Conservation (phyloP, 352 stramenopile genomes). For the Globisporangium spinosum region DNA sequence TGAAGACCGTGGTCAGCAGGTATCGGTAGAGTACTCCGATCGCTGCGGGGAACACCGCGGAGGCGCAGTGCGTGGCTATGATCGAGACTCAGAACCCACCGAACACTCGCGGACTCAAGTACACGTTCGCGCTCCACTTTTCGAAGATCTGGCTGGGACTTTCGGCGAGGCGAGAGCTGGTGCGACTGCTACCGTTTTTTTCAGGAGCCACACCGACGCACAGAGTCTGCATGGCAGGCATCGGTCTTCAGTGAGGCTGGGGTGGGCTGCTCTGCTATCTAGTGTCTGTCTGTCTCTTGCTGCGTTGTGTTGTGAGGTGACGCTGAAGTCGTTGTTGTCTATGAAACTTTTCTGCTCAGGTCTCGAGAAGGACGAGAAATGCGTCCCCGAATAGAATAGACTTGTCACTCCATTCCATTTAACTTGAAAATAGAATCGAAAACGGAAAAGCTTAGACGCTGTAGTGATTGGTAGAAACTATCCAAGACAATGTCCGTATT, state of each 20-base stretch:
- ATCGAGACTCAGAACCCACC: not conserved
- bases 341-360: not conserved
- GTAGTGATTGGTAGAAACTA: no score
- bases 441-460: no score
- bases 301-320: not conserved
- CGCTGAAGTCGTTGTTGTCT: not conserved
- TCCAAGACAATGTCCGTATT: no score
- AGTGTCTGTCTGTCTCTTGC: not conserved
- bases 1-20: conserved; percentile 1
- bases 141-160: not conserved
- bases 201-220: not conserved
- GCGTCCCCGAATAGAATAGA: not conserved
- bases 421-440: not conserved
- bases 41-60: not conserved
- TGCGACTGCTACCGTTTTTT: not conserved
- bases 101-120: not conserved
- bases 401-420: not conserved
- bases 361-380: not conserved
- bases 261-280: not conserved
- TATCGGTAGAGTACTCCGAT: conserved; percentile 14
- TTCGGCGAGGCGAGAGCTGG: not conserved
- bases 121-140: not conserved
- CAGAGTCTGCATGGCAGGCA: not conserved
- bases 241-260: not conserved
- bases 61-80: conserved; percentile 3